These are phyloP conservation scores for Volvox africanus DNA, from an alignment of 139 green algal species.

Conservation along the genomic window DNA sequence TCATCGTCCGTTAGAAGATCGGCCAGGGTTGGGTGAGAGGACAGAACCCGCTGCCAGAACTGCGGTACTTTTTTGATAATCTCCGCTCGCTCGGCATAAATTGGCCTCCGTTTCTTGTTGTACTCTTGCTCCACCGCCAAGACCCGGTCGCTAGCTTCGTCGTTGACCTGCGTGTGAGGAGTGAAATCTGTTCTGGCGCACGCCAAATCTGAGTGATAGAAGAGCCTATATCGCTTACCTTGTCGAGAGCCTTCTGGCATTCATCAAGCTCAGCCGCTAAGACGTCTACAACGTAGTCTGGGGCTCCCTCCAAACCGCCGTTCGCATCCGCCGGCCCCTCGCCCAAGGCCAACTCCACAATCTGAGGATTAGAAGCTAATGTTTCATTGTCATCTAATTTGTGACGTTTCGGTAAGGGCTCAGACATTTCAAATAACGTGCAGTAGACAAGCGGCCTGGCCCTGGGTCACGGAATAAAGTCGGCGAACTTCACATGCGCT, in stretches of 20 bases:
- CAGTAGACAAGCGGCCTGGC: not conserved
- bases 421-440: slow-evolving; percentile 18
- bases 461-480: not conserved
- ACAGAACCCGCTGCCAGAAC: slow-evolving; percentile 56
- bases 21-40: slow-evolving; percentile 58
- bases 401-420: slow-evolving; percentile 18
- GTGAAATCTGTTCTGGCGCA: not conserved
- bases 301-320: not conserved
- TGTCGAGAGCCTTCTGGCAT: slow-evolving; percentile 51
- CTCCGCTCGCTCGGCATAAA: slow-evolving; percentile 64
- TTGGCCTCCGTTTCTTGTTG: slow-evolving; percentile 68
- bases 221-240: slow-evolving; percentile 23
- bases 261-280: slow-evolving; percentile 35
- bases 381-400: slow-evolving; percentile 17
- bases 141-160: slow-evolving; percentile 76
- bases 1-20: slow-evolving; percentile 70
- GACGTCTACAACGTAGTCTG: not conserved
- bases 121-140: slow-evolving; percentile 80
- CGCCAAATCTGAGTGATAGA: not conserved
- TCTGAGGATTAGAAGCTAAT: not conserved
- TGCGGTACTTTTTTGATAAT: slow-evolving; percentile 43
- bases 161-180: slow-evolving; percentile 59
- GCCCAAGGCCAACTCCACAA: not conserved
- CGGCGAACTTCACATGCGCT: not conserved
- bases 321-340: not conserved